phyloP scores from a whole-genome alignment of 495 filamentous ascomycete genomes.

The Tuber magnatum region DNA sequence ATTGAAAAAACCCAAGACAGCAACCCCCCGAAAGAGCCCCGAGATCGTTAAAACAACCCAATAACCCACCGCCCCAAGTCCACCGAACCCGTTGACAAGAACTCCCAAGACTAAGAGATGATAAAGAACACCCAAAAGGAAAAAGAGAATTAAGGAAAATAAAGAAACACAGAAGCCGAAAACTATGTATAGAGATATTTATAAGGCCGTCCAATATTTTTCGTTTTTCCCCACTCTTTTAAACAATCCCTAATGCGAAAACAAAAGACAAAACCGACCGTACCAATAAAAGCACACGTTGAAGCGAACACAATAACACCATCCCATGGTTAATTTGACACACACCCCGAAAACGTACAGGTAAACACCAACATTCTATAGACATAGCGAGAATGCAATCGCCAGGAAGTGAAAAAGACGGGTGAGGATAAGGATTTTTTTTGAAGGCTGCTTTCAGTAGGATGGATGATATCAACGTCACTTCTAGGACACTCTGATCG shows the following conservation, averaged over 20 bases:
- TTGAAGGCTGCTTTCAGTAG: conserved; percentile 20
- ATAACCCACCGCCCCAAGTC: conserved; percentile 39
- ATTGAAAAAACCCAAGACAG: conserved; percentile 38
- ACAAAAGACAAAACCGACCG: conserved; percentile 38
- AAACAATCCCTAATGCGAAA: conserved; percentile 37
- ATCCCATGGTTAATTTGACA: conserved; percentile 41
- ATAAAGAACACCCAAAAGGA: conserved; percentile 36
- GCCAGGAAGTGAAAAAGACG: conserved; percentile 35
- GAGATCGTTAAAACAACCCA: conserved; percentile 38
- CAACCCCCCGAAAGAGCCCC: conserved; percentile 36
- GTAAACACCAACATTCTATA: conserved; percentile 41
- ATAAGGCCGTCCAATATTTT: conserved; percentile 40
- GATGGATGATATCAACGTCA: conserved; percentile 25
- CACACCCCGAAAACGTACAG: conserved; percentile 39
- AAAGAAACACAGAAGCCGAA: conserved; percentile 35
- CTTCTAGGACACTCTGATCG: conserved; percentile 18
- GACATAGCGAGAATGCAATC: conserved; percentile 39
- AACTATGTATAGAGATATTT: conserved; percentile 43
- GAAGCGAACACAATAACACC: conserved; percentile 40
- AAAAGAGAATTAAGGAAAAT: conserved; percentile 14
- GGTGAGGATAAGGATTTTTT: conserved; percentile 21
- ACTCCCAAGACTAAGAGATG: conserved; percentile 40
- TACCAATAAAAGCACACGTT: conserved; percentile 34
- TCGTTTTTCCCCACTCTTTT: conserved; percentile 35
- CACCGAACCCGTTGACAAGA: conserved; percentile 39